Evolutionary conservation across 768 basidiomycete genomes (phyloP).

Genomic region (Leccinum rimulosum): DNA sequence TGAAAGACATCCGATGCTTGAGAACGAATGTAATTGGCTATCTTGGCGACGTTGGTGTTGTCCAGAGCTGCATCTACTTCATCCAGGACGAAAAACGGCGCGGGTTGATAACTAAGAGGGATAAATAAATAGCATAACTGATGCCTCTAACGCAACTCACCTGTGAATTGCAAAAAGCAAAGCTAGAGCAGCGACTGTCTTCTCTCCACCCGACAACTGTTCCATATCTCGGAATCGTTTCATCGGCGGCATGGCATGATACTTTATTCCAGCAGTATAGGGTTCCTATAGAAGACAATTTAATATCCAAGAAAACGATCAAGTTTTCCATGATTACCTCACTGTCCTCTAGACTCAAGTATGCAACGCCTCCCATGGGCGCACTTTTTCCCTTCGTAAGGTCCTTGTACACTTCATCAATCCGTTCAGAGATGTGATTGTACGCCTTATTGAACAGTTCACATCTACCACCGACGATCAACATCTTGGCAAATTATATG

Average conservation of each 20-base stretch:
- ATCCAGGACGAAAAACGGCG: conserved; percentile 98
- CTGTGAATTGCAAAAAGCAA: conserved; percentile 96
- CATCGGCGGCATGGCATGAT: conserved; percentile 99
- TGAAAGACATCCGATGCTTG: conserved; percentile 87
- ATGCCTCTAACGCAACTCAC: conserved; percentile 35
- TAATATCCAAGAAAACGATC: conserved; percentile 3
- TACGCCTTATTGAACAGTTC: conserved; percentile 96
- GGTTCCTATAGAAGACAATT: conserved; percentile 55
- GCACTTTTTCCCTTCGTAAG: conserved; percentile 93
- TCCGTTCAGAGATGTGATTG: conserved; percentile 91
- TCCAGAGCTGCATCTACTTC: conserved; percentile 98
- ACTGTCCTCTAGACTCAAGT: conserved; percentile 91
- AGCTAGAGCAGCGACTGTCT: conserved; percentile 97
- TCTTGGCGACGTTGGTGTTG: conserved; percentile 96
- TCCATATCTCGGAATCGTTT: conserved; percentile 99
- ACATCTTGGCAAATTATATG: neutral
- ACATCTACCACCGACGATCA: conserved; percentile 36
- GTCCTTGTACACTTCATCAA: conserved; percentile 96
- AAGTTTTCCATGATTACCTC: conserved; percentile 60
- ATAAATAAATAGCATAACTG: neutral
- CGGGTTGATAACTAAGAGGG: conserved; percentile 77
- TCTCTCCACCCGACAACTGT: conserved; percentile 96
- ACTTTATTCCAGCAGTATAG: conserved; percentile 88
- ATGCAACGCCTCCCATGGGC: conserved; percentile 95
- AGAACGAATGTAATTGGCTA: conserved; percentile 87